Percentiles rank a stretch among this genome's conserved stretches.
phyloP scores from a whole-genome alignment of 345 rosid genomes.

The Laguncularia racemosa region DNA sequence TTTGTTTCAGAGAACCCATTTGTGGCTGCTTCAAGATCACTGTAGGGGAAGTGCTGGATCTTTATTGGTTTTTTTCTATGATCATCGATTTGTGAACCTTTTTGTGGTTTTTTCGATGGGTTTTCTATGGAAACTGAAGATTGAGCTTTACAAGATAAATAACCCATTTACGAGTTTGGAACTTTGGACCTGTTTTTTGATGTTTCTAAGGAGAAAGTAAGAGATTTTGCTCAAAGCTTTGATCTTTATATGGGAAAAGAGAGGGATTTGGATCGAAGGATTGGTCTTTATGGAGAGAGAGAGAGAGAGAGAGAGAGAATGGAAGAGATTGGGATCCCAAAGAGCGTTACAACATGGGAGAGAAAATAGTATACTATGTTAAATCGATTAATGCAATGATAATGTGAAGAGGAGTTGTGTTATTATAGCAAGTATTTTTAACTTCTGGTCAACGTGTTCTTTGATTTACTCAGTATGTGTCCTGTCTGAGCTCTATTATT shows the following conservation, averaged over 20 bases:
- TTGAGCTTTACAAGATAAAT: constrained; percentile 79
- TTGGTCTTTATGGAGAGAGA: constrained; percentile 1
- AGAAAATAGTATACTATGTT: too few species aligned
- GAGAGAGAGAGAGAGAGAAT: constrained; percentile 1
- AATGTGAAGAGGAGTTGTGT: too few species aligned
- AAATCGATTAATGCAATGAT: too few species aligned
- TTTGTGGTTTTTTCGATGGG: not conserved
- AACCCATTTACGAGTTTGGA: constrained; percentile 41
- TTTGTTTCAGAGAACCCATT: constrained; percentile 73
- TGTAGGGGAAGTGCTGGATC: constrained; percentile 73
- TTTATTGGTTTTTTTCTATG: constrained; percentile 39
- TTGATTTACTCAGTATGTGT: too few species aligned
- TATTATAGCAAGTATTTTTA: too few species aligned
- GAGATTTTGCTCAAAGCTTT: not conserved
- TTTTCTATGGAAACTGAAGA: constrained; percentile 28
- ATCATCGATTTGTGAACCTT: too few species aligned
- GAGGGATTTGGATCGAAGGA: constrained; percentile 1
- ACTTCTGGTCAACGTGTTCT: too few species aligned
- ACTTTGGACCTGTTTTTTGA: too few species aligned
- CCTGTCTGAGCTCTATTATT: too few species aligned
- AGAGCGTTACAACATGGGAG: constrained; percentile 18
- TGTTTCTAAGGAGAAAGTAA: too few species aligned
- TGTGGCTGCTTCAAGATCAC: constrained; percentile 92
- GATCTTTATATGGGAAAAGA: not conserved
- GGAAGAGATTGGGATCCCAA: not conserved